Evolutionary conservation across 78 protist species (phyloP).

Genomic region (Dictyostelium intermedium): DNA sequence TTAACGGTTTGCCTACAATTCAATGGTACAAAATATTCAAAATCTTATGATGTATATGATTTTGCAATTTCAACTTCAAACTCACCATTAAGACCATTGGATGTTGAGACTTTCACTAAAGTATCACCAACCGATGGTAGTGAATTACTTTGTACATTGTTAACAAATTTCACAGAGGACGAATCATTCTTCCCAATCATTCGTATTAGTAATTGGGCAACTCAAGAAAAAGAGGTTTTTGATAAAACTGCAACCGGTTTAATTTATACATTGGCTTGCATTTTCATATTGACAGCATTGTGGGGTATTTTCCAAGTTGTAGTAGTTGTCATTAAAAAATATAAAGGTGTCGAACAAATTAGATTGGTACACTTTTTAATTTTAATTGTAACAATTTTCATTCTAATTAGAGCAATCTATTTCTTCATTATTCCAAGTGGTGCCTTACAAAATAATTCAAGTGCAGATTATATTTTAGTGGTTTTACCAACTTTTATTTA

Average conservation of each 20-base stretch:
- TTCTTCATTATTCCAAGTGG: conserved; percentile 51
- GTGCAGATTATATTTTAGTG: conserved; percentile 40
- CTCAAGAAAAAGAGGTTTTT: neutral
- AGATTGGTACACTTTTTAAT: conserved; percentile 39
- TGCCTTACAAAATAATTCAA: neutral
- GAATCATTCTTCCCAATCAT: conserved; percentile 25
- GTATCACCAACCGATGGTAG: neutral
- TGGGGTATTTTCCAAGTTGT: conserved; percentile 45
- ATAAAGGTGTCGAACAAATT: neutral
- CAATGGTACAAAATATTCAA: neutral
- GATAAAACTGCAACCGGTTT: conserved; percentile 17
- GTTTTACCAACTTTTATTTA: conserved; percentile 58
- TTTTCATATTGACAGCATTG: neutral
- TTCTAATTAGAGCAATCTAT: conserved; percentile 1
- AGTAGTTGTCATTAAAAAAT: neutral
- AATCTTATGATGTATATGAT: conserved; percentile 3
- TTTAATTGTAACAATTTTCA: conserved; percentile 1
- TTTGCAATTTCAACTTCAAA: neutral
- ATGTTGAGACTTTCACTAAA: neutral
- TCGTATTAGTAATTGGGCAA: neutral
- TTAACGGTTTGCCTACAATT: neutral
- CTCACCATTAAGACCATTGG: neutral
- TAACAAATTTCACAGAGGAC: neutral
- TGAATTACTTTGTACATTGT: neutral
- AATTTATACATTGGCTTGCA: conserved; percentile 12